phyloP scores from a whole-genome alignment of 2,329 filamentous ascomycete genomes.

The Neonectria sp. region DNA sequence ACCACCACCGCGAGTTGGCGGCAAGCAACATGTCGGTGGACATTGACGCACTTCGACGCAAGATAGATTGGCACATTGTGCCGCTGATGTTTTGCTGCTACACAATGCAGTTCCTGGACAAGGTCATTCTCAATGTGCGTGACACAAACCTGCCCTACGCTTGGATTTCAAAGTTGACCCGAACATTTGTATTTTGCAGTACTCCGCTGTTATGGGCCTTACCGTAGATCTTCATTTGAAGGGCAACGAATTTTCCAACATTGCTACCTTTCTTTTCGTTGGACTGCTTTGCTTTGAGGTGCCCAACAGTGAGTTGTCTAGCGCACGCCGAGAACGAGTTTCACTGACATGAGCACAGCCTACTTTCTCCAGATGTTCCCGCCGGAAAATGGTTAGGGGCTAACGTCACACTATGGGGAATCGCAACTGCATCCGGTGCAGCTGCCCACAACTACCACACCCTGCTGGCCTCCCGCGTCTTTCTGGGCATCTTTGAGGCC shows the following conservation, averaged over 20 bases:
- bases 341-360: slow-evolving; percentile 50
- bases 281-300: slow-evolving; percentile 72
- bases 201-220: slow-evolving; percentile 77
- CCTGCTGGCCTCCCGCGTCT: slow-evolving; percentile 69
- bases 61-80: too few relatives aligned
- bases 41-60: too few relatives aligned
- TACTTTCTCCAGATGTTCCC: slow-evolving; percentile 74
- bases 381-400: slow-evolving; percentile 72
- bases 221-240: slow-evolving; percentile 65
- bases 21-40: too few relatives aligned
- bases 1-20: too few relatives aligned
- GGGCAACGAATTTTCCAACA: slow-evolving; percentile 74
- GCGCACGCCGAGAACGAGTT: too few relatives aligned
- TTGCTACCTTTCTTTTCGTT: slow-evolving; percentile 75
- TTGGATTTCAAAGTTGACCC: slow-evolving; percentile 9
- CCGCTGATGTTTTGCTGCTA: too few relatives aligned
- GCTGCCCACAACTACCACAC: slow-evolving; percentile 68
- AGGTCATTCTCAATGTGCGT: too few relatives aligned
- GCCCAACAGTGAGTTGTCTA: slow-evolving; percentile 64
- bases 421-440: slow-evolving; percentile 68
- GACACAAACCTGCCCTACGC: too few relatives aligned
- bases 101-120: too few relatives aligned
- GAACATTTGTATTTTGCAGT: slow-evolving; percentile 56
- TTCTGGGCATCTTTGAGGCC: slow-evolving; percentile 74
- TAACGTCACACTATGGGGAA: slow-evolving; percentile 73